phyloP scores from a whole-genome alignment of 2,329 filamentous ascomycete species.

The Fusarium solani-melongenae region DNA sequence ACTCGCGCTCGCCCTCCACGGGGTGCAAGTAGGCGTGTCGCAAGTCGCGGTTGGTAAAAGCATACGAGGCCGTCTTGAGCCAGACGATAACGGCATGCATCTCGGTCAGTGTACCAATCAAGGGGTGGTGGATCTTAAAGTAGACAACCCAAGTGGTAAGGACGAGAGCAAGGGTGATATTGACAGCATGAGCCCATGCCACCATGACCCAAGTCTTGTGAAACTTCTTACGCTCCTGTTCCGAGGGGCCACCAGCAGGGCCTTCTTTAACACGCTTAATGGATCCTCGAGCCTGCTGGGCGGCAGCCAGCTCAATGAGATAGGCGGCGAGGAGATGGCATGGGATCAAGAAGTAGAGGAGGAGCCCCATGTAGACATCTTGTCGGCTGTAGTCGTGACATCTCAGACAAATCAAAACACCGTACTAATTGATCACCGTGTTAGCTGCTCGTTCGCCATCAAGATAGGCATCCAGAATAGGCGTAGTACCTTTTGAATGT shows the following conservation, averaged over 20 bases:
- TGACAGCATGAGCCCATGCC: constrained; percentile 83
- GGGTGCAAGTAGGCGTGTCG: constrained; percentile 90
- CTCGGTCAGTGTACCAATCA: constrained; percentile 91
- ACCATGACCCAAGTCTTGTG: constrained; percentile 82
- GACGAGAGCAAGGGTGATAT: constrained; percentile 82
- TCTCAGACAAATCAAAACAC: constrained; percentile 89
- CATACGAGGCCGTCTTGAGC: constrained; percentile 96
- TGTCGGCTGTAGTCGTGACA: constrained; percentile 88
- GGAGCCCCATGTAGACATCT: constrained; percentile 79
- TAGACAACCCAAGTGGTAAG: constrained; percentile 90
- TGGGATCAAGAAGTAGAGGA: constrained; percentile 88
- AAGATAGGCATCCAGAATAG: neutral
- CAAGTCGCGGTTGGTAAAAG: constrained; percentile 94
- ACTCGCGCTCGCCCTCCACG: constrained; percentile 70
- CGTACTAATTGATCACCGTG: constrained; percentile 72
- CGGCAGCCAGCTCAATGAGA: constrained; percentile 86
- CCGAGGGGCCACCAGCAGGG: constrained; percentile 56
- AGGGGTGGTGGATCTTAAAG: constrained; percentile 89
- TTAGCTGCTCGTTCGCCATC: constrained; percentile 3
- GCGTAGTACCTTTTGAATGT: constrained; percentile 84
- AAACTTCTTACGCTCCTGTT: constrained; percentile 74
- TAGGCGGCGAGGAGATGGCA: constrained; percentile 92
- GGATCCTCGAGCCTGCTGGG: constrained; percentile 78
- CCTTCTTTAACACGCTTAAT: constrained; percentile 66
- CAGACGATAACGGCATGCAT: constrained; percentile 94